phyloP scores from a whole-genome alignment of 1,139 yeast genomes.

The Sugiyamaella sp. region DNA sequence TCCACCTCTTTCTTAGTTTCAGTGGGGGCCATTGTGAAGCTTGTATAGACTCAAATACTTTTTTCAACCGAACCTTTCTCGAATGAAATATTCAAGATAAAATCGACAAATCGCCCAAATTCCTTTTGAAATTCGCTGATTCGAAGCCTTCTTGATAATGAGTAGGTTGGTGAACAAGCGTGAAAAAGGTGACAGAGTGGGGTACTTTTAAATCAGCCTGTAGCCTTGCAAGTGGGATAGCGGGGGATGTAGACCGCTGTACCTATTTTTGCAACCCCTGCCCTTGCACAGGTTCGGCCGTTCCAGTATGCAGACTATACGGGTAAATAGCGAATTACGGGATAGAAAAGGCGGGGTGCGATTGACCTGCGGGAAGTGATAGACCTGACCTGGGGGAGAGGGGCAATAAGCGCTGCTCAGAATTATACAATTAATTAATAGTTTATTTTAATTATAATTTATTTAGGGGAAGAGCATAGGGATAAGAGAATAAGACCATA shows the following conservation, averaged over 20 bases:
- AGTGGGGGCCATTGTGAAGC: background rate
- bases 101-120: too few species aligned
- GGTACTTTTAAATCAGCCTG: conserved; percentile 3
- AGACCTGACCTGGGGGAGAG: background rate
- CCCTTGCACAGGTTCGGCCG: conserved; percentile 2
- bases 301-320: conserved; percentile 4
- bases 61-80: too few species aligned
- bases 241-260: conserved; percentile 16
- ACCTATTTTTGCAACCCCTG: background rate
- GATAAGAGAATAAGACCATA: too few species aligned
- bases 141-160: background rate
- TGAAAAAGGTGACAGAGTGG: conserved; percentile 3
- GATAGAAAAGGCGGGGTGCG: background rate
- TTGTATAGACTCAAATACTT: too few species aligned
- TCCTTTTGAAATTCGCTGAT: background rate
- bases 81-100: too few species aligned
- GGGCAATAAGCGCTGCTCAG: background rate
- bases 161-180: background rate
- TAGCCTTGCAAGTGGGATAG: conserved; percentile 12
- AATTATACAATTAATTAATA: too few species aligned
- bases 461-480: too few species aligned
- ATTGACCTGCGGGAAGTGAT: background rate
- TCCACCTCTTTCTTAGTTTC: conserved; percentile 1
- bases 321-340: conserved; percentile 13
- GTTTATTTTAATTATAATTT: too few species aligned